Evolutionary conservation across 1,284 basidiomycete species (phyloP).

Genomic region (Cryptococcus sp.): DNA sequence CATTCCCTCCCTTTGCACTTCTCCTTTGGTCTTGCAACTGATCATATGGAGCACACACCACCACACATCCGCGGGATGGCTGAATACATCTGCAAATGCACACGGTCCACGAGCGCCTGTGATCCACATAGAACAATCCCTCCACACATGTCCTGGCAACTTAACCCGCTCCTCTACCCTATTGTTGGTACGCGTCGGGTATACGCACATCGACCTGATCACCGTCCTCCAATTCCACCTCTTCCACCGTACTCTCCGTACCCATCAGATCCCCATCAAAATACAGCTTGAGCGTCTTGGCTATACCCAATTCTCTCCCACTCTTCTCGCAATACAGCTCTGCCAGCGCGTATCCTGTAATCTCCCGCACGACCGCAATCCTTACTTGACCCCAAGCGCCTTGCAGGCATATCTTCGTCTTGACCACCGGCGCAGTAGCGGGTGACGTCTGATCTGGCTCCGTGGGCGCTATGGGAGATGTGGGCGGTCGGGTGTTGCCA

Average conservation of each 20-base stretch:
- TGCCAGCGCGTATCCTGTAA: not conserved
- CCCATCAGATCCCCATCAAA: slow-evolving; percentile 28
- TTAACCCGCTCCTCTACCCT: no score
- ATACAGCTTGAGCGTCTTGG: slow-evolving; percentile 6
- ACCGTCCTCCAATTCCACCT: slow-evolving; percentile 26
- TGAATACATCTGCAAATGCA: no score
- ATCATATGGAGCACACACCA: no score
- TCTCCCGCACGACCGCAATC: not conserved
- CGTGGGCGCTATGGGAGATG: not conserved
- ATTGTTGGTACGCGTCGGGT: no score
- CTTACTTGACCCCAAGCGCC: slow-evolving; percentile 10
- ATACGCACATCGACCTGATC: slow-evolving; percentile 24
- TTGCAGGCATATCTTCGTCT: slow-evolving; percentile 5
- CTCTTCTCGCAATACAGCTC: slow-evolving; percentile 2
- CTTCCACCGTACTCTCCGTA: slow-evolving; percentile 12
- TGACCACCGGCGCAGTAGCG: not conserved
- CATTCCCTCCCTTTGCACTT: no score
- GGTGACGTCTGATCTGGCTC: not conserved
- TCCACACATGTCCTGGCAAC: no score
- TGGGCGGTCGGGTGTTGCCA: not conserved
- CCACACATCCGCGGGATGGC: no score
- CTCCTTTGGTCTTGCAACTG: no score
- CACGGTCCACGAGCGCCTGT: no score
- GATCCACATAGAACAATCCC: no score
- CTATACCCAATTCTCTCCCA: not conserved